Conservation (phyloP, 2,329 filamentous ascomycete genomes). For the Amauroascus niger region DNA sequence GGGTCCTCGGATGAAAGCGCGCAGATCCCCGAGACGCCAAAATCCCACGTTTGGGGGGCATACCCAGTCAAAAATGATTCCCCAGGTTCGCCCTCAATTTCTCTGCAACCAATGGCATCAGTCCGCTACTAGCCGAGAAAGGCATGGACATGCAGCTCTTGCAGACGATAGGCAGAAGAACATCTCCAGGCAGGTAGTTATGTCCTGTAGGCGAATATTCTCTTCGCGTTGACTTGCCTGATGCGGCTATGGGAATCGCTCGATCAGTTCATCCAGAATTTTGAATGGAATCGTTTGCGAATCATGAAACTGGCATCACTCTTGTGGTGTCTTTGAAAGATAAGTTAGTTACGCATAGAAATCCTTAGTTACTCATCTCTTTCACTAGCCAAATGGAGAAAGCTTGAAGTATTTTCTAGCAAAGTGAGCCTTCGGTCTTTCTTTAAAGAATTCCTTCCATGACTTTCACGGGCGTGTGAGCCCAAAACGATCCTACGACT, state of each 20-base stretch:
- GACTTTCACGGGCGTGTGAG: too few relatives aligned
- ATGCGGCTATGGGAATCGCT: neutral
- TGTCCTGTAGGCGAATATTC: too few relatives aligned
- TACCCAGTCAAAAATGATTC: neutral
- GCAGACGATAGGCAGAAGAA: slow-evolving; percentile 1
- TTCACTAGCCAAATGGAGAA: neutral
- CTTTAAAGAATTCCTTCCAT: neutral
- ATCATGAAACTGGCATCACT: too few relatives aligned
- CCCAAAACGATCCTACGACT: too few relatives aligned
- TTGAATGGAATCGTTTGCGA: too few relatives aligned
- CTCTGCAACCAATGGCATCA: neutral
- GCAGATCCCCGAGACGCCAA: slow-evolving; percentile 2
- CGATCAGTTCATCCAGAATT: neutral
- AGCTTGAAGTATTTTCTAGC: too few relatives aligned
- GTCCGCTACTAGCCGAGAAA: slow-evolving; percentile 2
- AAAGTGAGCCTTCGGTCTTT: too few relatives aligned
- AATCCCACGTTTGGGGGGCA: slow-evolving; percentile 3
- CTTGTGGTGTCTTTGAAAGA: too few relatives aligned
- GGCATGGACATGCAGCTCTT: slow-evolving; percentile 1
- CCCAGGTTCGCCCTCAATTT: neutral
- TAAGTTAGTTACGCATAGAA: too few relatives aligned
- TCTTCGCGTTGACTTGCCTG: slow-evolving; percentile 8
- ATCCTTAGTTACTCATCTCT: too few relatives aligned
- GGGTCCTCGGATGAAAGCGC: neutral
- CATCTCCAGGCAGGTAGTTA: neutral